Base-by-base conservation (phyloP, 2,329 filamentous ascomycete species). In the Colletotrichum eremochloae region DNA sequence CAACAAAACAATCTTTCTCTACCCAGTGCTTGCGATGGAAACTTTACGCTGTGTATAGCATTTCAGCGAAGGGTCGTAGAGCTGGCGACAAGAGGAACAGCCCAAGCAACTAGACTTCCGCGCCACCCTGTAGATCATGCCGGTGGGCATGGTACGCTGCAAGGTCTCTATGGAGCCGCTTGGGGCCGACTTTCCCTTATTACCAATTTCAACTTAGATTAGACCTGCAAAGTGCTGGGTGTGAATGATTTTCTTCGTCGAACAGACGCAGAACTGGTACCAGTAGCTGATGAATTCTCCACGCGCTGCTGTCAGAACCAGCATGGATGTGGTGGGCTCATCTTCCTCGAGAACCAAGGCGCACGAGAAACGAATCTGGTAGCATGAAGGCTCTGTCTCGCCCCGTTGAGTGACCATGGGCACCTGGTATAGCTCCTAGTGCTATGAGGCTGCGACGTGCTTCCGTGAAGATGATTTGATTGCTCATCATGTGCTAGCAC, bases 401-500 rank as follows among this genome's bases (percentile, higher is more conserved):
- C 36, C 40, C 46, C 33, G 50, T 36, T 38, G 20, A 8, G 58
- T 62, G 11, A 36, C 38, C 38, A 62, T 61, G 8, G 36, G 38
- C 31, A 40, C 44, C 53, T 65, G 60, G 15, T 46, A 38, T 5
- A 44, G 60, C 67, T 40, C 60, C 61, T 6, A 40, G n/a, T 8
- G 67, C 67, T 60, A 69, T 69, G 29, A 58, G 38, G 33, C 57
- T 6, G n/a, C 48, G 63, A 5, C 52, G 48, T 3, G 60, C 60
- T 2, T 11, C 53, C 3, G 83, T 79, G 63, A 81, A 82, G 75
- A 84, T 81, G 66, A 80, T 80, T 55, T 84, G 79, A 75, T 79
- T 83, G 64, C 84, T 79, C 81, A 84, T 82, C 50, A 77, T 71
- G 77, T 84, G 84, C 33, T 36, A 36, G 33, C 33, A 36, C 33